These are phyloP conservation scores for Hemileia vastatrix DNA, from an alignment of 1,284 basidiomycete genomes.

Conservation along the genomic window DNA sequence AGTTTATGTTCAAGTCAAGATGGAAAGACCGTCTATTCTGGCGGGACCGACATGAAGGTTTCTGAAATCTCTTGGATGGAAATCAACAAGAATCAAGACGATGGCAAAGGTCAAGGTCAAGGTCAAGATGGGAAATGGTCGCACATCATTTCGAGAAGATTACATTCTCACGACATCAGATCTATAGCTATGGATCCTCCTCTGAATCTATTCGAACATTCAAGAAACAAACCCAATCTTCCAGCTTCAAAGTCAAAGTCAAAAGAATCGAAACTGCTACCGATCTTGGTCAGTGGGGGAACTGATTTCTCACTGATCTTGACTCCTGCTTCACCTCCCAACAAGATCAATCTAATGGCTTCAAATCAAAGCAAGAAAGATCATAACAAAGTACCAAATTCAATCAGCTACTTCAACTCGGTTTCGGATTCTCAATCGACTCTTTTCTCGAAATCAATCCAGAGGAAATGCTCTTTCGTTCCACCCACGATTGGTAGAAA, in stretches of 20 bases:
- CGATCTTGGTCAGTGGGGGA: slow-evolving; percentile 81
- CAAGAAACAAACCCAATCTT: slow-evolving; percentile 34
- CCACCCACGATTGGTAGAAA: slow-evolving; percentile 16
- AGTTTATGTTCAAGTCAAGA: slow-evolving; percentile 36
- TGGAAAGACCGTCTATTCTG: slow-evolving; percentile 38
- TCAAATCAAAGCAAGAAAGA: background rate
- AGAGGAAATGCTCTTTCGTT: slow-evolving; percentile 32
- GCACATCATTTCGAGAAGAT: slow-evolving; percentile 54
- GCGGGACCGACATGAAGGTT: slow-evolving; percentile 41
- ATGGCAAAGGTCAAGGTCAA: background rate
- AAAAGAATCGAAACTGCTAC: slow-evolving; percentile 49
- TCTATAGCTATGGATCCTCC: slow-evolving; percentile 87
- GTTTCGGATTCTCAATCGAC: slow-evolving; percentile 25
- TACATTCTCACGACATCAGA: slow-evolving; percentile 93
- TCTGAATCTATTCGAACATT: slow-evolving; percentile 53
- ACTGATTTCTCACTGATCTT: slow-evolving; percentile 81
- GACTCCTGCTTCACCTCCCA: slow-evolving; percentile 57
- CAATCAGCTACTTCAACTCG: slow-evolving; percentile 35
- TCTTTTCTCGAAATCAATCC: slow-evolving; percentile 25
- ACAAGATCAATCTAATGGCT: background rate
- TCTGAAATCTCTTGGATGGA: slow-evolving; percentile 37
- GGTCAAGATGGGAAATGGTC: slow-evolving; percentile 29
- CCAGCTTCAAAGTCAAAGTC: background rate
- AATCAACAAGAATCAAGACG: background rate
- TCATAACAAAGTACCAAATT: background rate